Base-by-base conservation (phyloP, 148 eudicot genomes). In the Amaranthus hypochondriacus region DNA sequence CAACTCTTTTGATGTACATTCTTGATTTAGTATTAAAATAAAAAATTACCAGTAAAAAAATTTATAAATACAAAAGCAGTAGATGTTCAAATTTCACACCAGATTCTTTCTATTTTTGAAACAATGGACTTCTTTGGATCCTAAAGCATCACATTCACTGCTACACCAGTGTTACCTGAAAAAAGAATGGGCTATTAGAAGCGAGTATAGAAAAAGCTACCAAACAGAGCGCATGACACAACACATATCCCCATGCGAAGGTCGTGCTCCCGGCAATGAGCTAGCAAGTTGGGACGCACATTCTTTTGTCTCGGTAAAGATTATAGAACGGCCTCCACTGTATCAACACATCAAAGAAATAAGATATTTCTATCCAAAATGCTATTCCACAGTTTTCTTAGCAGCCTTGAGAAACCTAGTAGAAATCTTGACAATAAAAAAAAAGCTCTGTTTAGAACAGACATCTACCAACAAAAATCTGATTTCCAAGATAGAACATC, bases 41-140 rank as follows among this genome's bases (percentile, higher is more conserved):
- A 28, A 28, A 28, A 28, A 28, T 28, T 28, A 28, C 39, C 39
- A 28, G 39, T 28, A 28, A 28, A 28, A 0, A 28, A 28, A 28
- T 28, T 28, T 28, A 28, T 28, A 28, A 1, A 28, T 28, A 28
- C 39, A 28, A 28, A 28, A 28, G 39, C 39, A 28, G 72, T 61
- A 89, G 59, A 75, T 87, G 98, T 82, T 94, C 98, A 81, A 94
- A 94, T 55, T 86, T 94, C 0, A 94, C 95, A 79, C 98, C 97
- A 56, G 93, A 88, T 79, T 94, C 98, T 88, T 79, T 94, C 97
- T 75, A 94, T 89, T 81, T 66, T 86, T 7, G 84, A 68, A 72
- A 92, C 73, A 76, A 84, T 87, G 44, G 86, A 76, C 82, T 66
- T 87, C 73, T 87, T 88, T 47, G 98, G 96, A 82, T 95, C 98